Conservation (phyloP, 208 protist genomes). For the Leishmania arabica region DNA sequence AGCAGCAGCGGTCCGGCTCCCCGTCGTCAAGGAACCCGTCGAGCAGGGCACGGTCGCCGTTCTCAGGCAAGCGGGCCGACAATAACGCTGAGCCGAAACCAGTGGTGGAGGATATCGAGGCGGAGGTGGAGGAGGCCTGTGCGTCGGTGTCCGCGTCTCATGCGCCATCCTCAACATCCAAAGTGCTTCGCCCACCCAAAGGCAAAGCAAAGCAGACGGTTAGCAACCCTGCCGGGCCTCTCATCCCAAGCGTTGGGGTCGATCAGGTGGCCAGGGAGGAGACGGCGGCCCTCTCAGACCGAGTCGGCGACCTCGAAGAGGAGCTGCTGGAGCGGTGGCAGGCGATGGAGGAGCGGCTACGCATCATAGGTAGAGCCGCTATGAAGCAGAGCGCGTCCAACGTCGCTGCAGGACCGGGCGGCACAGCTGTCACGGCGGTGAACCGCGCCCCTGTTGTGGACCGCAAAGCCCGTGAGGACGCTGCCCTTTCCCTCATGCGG, state of each 20-base stretch:
- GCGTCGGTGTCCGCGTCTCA: not conserved
- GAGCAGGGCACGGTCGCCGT: not conserved
- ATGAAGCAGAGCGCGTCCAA: constrained; percentile 47
- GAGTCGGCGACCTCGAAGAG: constrained; percentile 76
- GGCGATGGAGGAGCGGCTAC: constrained; percentile 82
- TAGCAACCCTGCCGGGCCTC: not conserved
- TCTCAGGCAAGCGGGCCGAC: constrained; percentile 3
- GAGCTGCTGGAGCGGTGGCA: constrained; percentile 75
- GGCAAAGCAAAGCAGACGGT: not conserved
- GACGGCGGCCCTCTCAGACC: constrained; percentile 42
- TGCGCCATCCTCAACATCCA: not conserved
- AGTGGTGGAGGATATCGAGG: not conserved
- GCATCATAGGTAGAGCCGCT: constrained; percentile 78
- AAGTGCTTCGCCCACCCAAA: not conserved
- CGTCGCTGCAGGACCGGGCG: not conserved
- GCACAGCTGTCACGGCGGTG: constrained; percentile 12
- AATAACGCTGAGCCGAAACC: not conserved
- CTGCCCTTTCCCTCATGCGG: constrained; percentile 81
- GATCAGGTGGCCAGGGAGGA: constrained; percentile 56
- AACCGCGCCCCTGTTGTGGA: constrained; percentile 49
- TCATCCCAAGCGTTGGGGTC: constrained; percentile 5
- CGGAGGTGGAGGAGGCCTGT: not conserved
- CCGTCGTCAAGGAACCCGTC: not conserved
- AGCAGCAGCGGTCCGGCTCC: constrained; percentile 7
- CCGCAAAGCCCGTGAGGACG: constrained; percentile 87